Base-by-base conservation (phyloP, 2,329 filamentous ascomycete species). In the Beauveria asiatica region DNA sequence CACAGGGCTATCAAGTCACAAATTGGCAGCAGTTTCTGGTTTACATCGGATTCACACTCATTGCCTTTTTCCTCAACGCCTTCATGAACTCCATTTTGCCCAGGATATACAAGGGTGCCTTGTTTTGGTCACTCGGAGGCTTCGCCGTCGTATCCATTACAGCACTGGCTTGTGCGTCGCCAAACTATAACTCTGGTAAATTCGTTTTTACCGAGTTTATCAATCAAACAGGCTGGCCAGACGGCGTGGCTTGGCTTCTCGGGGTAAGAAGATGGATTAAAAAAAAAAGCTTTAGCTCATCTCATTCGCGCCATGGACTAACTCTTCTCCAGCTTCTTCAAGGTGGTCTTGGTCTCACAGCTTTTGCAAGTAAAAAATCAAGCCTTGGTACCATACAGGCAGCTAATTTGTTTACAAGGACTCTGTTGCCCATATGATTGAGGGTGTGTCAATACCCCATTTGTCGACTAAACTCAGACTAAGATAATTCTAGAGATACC, bases 91-190 rank as follows among this genome's bases (percentile, higher is more conserved):
- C 68, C 0, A n/a, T 71, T 0, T 64, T 72, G 0, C 70, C 70
- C 2, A 60, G 64, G 2, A 67, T 90, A 64, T 89, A 86, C 65
- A 84, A 86, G 63, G 77, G 79, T 19, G 87, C 87, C 0, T 86
- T 91, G 62, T 79, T 83, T 30, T 90, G 87, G 87, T 88, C 84
- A 0, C 76, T 90, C 2, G 72, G 78, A 2, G 88, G 88, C 0
- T 89, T 90, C 64, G 74, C 81, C 17, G 74, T 90, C 57, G 87
- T 90, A 57, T 87, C 78, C 46, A 88, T 89, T 62, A 87, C 86
- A 0, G 75, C 88, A 0, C 75, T 91, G 39, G 79, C 84, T 1
- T 87, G 84, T 65, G 78, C 85, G 0, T 81, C 86, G 1, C 85
- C 85, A 0, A 76, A 85, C 63, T 90, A 83, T 68, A 69, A 65